A percentile compares a stretch with the other conserved stretches of the same genome.
Conservation (phyloP, 305 asterid species). For the Solanum hybrid region DNA sequence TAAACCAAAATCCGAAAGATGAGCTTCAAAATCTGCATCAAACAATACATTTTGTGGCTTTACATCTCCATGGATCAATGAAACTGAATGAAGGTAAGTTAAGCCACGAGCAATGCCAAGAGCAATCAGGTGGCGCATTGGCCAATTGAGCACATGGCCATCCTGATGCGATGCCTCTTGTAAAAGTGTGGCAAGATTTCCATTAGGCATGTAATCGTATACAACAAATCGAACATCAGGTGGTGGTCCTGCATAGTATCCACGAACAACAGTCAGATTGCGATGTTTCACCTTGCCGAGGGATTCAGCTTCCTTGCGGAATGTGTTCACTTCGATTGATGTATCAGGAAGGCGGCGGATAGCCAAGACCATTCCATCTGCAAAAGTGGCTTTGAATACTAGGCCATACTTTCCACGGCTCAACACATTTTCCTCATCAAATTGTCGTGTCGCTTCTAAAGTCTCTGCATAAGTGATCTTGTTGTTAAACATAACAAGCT, state of each 20-base stretch:
- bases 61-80: conserved; percentile 53
- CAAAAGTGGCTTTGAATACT: conserved; percentile 59
- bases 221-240: conserved; percentile 57
- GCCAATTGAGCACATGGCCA: conserved; percentile 85
- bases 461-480: conserved; percentile 76
- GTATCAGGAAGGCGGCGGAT: conserved; percentile 64
- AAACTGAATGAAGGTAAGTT: conserved; percentile 51
- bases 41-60: conserved; percentile 74
- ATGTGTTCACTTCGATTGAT: conserved; percentile 55
- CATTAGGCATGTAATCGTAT: conserved; percentile 87
- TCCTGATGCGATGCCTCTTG: conserved; percentile 86
- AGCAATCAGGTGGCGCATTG: conserved; percentile 80
- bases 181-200: conserved; percentile 65
- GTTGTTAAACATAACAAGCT: conserved; percentile 70
- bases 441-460: conserved; percentile 70
- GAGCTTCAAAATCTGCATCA: conserved; percentile 87
- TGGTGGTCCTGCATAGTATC: conserved; percentile 72
- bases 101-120: conserved; percentile 78
- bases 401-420: conserved; percentile 66
- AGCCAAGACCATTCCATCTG: conserved; percentile 80
- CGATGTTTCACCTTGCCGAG: conserved; percentile 69
- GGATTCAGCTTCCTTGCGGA: conserved; percentile 68
- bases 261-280: conserved; percentile 74
- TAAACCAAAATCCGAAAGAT: conserved; percentile 64
- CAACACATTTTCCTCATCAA: conserved; percentile 74